Base-by-base conservation (phyloP, 345 rosid species). In the Melaleuca quinquenervia region DNA sequence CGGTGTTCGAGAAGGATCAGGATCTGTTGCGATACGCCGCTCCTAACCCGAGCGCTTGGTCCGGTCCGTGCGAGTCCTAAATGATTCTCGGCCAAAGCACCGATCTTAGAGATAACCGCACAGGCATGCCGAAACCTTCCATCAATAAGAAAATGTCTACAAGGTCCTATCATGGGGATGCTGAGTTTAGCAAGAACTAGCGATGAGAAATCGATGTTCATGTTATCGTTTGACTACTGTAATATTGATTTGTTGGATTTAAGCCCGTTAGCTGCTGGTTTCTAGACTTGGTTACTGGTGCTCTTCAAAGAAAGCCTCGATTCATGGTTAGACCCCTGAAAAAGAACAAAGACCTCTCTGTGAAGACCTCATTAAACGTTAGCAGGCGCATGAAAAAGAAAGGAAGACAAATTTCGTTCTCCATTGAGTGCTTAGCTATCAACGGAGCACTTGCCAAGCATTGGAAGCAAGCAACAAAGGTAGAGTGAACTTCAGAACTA, bases 1-100 rank as follows among this genome's bases (percentile, higher is more conserved):
- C 84, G 3, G 44, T 41, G 16, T 80, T 89, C 15, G 84, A 83
- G 21, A 24, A 44, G 14, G 75, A 89, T 50, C 51, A 60, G 14
- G 86, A 86, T 5, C 74, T 88, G 8, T 36, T 70, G 78, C 78
- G 26, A 70, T 70, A 70, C 3, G 78, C 24, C 26, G 6, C 78
- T 70, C 78, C 78, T 8, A 70, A 70, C 21, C 78, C 13, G 24
- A 70, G 78, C 26, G 78, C 78, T 48, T 70, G 78, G 78, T 4
- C 48, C 3, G 26, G 78, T 41, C 78, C 13, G 14, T 10, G 0
- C 3, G 7, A 18, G 48, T 24, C 78, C 5, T 70, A 24, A 70
- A 4, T 13, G 78, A 36, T 70, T 15, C 70, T 7, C n/a, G 32
- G 70, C 70, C 36, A 32, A 14, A 58, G 70, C 36, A n/a, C 70